phyloP scores from a whole-genome alignment of 2,329 filamentous ascomycete genomes.

The Colletotrichum melonis region DNA sequence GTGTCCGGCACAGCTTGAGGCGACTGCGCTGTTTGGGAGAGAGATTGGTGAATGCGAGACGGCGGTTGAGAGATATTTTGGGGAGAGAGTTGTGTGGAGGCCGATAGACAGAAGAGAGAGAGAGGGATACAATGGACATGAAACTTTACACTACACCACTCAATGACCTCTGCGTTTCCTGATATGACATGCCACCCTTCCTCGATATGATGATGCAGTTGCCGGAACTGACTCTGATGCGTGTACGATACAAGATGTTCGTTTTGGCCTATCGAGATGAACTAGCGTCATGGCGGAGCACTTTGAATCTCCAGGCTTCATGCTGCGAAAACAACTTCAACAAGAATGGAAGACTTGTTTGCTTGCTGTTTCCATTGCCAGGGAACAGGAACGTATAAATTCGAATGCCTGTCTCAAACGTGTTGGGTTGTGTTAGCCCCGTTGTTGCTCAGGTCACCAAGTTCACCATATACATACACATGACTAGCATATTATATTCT shows the following conservation, averaged over 20 bases:
- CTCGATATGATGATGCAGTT: neutral
- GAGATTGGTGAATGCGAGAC: neutral
- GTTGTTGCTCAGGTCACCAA: too few relatives aligned
- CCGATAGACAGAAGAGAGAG: conserved; percentile 30
- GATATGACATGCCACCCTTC: neutral
- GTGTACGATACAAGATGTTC: neutral
- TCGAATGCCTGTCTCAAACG: too few relatives aligned
- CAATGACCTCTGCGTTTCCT: neutral
- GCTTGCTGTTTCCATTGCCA: too few relatives aligned
- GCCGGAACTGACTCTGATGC: neutral
- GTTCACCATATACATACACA: too few relatives aligned
- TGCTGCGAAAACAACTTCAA: neutral
- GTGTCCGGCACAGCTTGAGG: conserved; percentile 27
- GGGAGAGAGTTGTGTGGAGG: conserved; percentile 32
- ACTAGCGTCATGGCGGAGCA: neutral
- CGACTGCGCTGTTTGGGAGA: conserved; percentile 25
- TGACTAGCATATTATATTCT: too few relatives aligned
- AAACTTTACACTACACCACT: conserved; percentile 29
- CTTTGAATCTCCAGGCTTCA: neutral
- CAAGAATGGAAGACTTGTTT: too few relatives aligned
- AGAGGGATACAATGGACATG: conserved; percentile 34
- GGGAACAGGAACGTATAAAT: too few relatives aligned
- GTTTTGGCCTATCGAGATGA: neutral
- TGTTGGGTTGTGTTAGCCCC: too few relatives aligned
- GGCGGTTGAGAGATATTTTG: conserved; percentile 10